phyloP scores from a whole-genome alignment of 306 rosid species.

The Vachellia pachyceras region DNA sequence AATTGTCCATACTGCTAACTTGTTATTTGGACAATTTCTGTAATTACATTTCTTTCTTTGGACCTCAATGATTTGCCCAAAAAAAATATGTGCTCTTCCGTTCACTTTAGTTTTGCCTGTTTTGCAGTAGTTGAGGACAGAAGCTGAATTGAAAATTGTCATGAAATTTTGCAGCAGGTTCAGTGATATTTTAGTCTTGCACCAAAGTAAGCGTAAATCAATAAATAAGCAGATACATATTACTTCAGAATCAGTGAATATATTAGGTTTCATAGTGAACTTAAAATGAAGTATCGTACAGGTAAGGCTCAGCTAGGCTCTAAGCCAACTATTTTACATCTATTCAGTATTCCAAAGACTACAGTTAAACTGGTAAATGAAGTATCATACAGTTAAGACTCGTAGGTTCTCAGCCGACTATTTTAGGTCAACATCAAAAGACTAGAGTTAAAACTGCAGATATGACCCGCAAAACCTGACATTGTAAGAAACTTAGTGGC shows the following conservation, averaged over 20 bases:
- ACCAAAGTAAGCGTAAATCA: neutral
- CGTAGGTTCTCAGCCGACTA: too few relatives aligned
- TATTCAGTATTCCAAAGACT: too few relatives aligned
- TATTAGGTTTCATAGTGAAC: neutral
- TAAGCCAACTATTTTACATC: neutral
- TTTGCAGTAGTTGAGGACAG: neutral
- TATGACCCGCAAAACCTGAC: conserved; percentile 26
- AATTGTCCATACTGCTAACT: too few relatives aligned
- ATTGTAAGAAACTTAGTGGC: conserved; percentile 22
- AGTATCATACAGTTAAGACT: too few relatives aligned
- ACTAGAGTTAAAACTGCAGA: conserved; percentile 9
- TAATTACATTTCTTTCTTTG: too few relatives aligned
- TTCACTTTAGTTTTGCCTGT: neutral
- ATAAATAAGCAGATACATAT: neutral
- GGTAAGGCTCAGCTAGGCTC: neutral
- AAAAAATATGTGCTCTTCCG: neutral
- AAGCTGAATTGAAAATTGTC: neutral
- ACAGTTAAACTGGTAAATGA: too few relatives aligned
- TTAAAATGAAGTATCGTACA: neutral
- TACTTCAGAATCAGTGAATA: neutral
- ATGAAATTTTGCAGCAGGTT: neutral
- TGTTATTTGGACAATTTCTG: too few relatives aligned
- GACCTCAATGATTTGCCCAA: too few relatives aligned
- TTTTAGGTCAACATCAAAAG: neutral
- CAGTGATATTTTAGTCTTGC: neutral